Percentiles rank a stretch among this genome's conserved stretches.
These are phyloP conservation scores for Aspergillus vadensis DNA, from an alignment of 2,329 filamentous ascomycete genomes.

Conservation along the genomic window DNA sequence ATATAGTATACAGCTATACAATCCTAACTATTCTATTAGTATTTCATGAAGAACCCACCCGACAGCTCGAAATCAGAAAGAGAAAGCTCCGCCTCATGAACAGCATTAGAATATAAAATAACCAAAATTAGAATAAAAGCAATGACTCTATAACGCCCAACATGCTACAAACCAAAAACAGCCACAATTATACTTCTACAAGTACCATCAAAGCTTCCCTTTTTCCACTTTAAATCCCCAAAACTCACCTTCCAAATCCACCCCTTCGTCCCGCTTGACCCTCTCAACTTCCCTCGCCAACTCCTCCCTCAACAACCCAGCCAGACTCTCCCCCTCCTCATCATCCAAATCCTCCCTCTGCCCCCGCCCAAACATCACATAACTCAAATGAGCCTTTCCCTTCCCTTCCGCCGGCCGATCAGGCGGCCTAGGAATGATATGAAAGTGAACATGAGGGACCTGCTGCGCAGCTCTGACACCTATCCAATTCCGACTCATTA, in stretches of 20 bases:
- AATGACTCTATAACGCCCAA: too few relatives aligned
- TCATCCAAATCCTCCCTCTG: conserved; percentile 51
- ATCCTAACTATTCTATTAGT: conserved; percentile 7
- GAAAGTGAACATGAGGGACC: conserved; percentile 91
- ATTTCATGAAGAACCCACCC: conserved; percentile 17
- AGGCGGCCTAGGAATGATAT: conserved; percentile 80
- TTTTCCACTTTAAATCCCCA: conserved; percentile 7
- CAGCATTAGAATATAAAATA: neutral
- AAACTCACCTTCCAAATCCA: conserved; percentile 35
- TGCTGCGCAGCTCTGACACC: conserved; percentile 85
- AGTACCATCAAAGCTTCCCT: conserved; percentile 23
- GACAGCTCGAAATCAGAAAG: neutral
- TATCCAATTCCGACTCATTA: conserved; percentile 24
- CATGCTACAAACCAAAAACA: neutral
- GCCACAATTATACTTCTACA: neutral
- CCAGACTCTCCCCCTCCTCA: conserved; percentile 45
- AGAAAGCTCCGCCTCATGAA: conserved; percentile 11
- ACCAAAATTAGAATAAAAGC: neutral
- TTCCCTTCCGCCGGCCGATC: conserved; percentile 24
- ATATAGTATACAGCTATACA: too few relatives aligned
- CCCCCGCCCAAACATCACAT: conserved; percentile 51
- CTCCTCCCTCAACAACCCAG: conserved; percentile 39
- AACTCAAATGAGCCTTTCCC: conserved; percentile 31
- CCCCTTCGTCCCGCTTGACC: conserved; percentile 39
- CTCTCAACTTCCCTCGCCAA: conserved; percentile 40